A percentile compares a stretch with the other conserved stretches of the same genome.
These are phyloP conservation scores for Globomyces sp. DNA, from an alignment of 371 early-diverging fungal genomes.

Conservation along the genomic window DNA sequence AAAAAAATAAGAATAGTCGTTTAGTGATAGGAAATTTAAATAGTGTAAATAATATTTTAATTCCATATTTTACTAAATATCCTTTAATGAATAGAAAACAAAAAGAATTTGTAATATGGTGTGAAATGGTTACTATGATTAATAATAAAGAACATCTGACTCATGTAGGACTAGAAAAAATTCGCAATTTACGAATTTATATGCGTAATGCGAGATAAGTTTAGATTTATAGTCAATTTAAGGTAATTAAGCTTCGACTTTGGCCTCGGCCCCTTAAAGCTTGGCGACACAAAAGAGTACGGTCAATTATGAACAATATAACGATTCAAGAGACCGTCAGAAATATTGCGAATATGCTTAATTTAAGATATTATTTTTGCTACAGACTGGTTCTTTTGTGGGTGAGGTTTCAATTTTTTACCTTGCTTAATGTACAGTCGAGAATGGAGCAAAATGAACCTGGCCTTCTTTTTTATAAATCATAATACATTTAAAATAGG, in stretches of 20 bases:
- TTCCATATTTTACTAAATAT: constrained; percentile 7
- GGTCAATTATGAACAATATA: constrained; percentile 12
- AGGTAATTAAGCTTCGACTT: no score
- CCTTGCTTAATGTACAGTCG: constrained; percentile 14
- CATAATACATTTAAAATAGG: no score
- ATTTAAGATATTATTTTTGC: neutral
- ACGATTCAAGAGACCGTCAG: constrained; percentile 17
- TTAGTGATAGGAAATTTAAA: neutral
- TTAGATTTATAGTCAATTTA: constrained; percentile 6
- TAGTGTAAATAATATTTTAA: neutral
- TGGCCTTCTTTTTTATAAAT: no score
- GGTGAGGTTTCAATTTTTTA: neutral
- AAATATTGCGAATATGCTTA: neutral
- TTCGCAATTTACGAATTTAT: neutral
- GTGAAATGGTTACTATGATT: constrained; percentile 8
- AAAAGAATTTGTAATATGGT: constrained; percentile 12
- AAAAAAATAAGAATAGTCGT: neutral
- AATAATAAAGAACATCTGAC: constrained; percentile 2
- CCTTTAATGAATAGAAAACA: constrained; percentile 14
- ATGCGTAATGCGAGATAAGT: constrained; percentile 6
- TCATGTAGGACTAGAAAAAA: neutral
- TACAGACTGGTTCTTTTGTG: constrained; percentile 16
- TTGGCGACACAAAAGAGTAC: constrained; percentile 13
- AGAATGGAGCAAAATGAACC: neutral
- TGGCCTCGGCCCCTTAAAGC: neutral